Evolutionary conservation across 345 rosid genomes (phyloP).

Genomic region (Cardiospermum halicacabum): DNA sequence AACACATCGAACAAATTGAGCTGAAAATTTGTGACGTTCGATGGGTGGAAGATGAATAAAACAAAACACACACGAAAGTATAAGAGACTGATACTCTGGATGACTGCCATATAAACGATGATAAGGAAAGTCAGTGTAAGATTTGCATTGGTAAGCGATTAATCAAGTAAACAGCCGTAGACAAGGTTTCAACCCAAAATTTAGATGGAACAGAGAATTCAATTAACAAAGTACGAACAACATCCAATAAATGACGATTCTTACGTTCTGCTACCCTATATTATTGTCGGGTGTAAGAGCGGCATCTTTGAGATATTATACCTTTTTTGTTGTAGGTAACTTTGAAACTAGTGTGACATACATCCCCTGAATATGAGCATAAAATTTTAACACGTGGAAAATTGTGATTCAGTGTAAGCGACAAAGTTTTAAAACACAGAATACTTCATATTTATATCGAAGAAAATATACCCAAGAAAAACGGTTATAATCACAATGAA

Average conservation of each 20-base stretch:
- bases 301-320: neutral
- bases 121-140: neutral
- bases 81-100: neutral
- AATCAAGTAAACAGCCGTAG: neutral
- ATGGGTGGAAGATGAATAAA: neutral
- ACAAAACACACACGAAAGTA: neutral
- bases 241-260: neutral
- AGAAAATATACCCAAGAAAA: neutral
- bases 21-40: neutral
- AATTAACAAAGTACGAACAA: neutral
- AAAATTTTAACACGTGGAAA: conserved; percentile 5
- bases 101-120: neutral
- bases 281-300: neutral
- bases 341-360: neutral
- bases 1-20: neutral
- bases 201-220: neutral
- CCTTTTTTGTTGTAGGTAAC: neutral
- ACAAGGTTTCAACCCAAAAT: too few species aligned
- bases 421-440: neutral
- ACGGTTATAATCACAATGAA: neutral
- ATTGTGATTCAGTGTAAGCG: neutral
- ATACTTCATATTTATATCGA: neutral
- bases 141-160: neutral
- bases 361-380: neutral
- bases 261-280: neutral